phyloP scores from a whole-genome alignment of 495 filamentous ascomycete species.

The Aspergillus diversus region DNA sequence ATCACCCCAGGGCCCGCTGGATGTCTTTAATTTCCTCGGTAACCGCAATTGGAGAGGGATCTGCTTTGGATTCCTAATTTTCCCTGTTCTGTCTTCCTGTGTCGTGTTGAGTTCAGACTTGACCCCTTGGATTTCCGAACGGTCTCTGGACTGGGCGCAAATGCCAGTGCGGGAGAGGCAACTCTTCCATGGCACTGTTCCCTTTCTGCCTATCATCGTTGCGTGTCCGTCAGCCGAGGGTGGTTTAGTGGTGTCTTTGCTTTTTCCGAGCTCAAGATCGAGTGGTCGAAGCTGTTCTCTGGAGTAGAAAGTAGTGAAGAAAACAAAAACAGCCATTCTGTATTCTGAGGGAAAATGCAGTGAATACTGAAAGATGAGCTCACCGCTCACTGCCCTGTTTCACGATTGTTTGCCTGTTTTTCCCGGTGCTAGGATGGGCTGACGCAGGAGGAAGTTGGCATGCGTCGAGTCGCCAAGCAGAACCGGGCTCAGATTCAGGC shows the following conservation, averaged over 20 bases:
- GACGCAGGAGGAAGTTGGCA: not conserved
- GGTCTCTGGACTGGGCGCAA: not conserved
- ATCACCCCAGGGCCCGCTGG: slow-evolving; percentile 8
- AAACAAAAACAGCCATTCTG: too few species aligned
- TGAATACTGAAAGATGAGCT: too few species aligned
- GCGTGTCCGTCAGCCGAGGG: not conserved
- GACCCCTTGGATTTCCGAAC: slow-evolving; percentile 2
- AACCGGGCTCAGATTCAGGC: slow-evolving; percentile 12
- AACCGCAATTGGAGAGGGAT: slow-evolving; percentile 15
- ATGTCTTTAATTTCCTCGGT: slow-evolving; percentile 13
- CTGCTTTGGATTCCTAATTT: slow-evolving; percentile 6
- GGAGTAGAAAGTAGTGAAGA: too few species aligned
- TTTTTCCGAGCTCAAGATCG: too few species aligned
- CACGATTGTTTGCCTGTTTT: too few species aligned
- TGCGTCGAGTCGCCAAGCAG: slow-evolving; percentile 8
- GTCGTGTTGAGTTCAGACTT: not conserved
- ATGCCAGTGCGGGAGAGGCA: not conserved
- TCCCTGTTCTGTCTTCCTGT: not conserved
- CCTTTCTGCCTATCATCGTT: not conserved
- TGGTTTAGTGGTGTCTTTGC: not conserved
- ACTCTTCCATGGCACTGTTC: not conserved
- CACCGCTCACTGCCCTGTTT: too few species aligned
- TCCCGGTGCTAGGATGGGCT: not conserved
- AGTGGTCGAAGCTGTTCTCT: too few species aligned
- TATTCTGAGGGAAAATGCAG: too few species aligned